Evolutionary conservation across 257 asterid species (phyloP), one percentile per base, ranked within the genome.

Genomic region (Nicotiana attenuata): DNA sequence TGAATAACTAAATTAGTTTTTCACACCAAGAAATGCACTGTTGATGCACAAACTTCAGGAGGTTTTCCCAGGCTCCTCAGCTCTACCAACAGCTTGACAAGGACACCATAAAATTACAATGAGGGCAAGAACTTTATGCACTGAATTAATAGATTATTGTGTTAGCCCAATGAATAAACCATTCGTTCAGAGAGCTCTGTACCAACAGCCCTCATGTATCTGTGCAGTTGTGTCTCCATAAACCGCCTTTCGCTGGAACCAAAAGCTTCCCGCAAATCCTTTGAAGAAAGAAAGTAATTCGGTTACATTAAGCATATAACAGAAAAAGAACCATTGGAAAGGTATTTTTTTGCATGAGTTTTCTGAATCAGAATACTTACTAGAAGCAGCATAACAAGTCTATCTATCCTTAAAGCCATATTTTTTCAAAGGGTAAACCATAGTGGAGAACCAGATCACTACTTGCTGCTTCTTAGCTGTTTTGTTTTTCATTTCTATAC

Each of bases 201-300:
- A 57, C 99, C 98, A 84, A 94, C 98, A 65, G 81, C 94, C 76
- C 82, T 87, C 80, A 76, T 87, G 81, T 93, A 93, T 82, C 89
- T 85, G 76, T 78, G 91, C 83, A 96, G 73, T 87, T 85, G 96
- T 65, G 81, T 85, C 83, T 93, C 94, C 52, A 94, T 33, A 19
- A 57, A 87, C 84, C 56, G 88, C 89, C 93, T 92, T 84, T 84
- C 88, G 35, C 81, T 76, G 57, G 93, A 88, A 82, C 89, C 95
- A 38, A 92, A 88, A 19, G 97, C 98, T 24, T 90, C 90, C 16
- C 68, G 85, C 56, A 94, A 80, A 57, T 93, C 98, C 99, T 96
- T 87, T 81, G 84, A 84, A 60, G 59, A 82, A 85, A 88, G n/a
- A n/a, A 65, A 61, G 81, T 59, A 82, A 0, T 65, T 68, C 66